Evolutionary conservation across 441 rosid genomes (phyloP), one percentile per base, ranked within the genome.

Genomic region (Jatropha multifida): DNA sequence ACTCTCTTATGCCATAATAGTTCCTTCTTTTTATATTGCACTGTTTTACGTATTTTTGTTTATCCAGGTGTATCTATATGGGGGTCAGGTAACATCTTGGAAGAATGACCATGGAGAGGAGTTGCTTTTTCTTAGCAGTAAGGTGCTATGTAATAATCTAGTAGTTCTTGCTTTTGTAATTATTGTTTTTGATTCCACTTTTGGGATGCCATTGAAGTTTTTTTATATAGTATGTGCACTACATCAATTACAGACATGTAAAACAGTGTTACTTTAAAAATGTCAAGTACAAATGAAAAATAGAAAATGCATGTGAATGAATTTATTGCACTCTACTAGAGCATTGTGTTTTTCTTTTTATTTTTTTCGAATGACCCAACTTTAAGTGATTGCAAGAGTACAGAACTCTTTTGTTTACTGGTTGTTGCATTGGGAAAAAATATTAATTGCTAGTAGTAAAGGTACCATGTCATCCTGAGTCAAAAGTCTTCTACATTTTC

Each of bases 51-150:
- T 42, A 26, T 41, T 61, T 44, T 65, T 68, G 59, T 74, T 62
- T 69, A 40, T 72, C 48, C 87, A 94, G 99, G 84, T 94, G 20
- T 90, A 96, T 82, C 82, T 93, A 76, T 92, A 94, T 69, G 98
- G 98, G 68, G 98, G 92, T 62, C 98, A 94, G 69, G 94, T 93
- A 74, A 92, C 94, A 71, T 94, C 98, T 5, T 94, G 98, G 98
- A 94, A 80, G 83, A 91, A 88, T 64, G 94, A 89, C 38, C 83
- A 82, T 23, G 90, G 92, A 42, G 98, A 94, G 81, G 97, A 94
- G 82, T 76, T 93, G 79, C 77, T 94, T 75, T 94, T 94, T 80
- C 82, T 85, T 18, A 91, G 98, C 73, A 71, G 83, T 66, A 94
- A 94, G 98, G 98, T 94, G 76, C 49, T 58, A 44, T 41, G 37